Evolutionary conservation across 768 basidiomycete genomes (phyloP), one percentile per base, ranked within the genome.

Genomic region (Amanita muscaria): DNA sequence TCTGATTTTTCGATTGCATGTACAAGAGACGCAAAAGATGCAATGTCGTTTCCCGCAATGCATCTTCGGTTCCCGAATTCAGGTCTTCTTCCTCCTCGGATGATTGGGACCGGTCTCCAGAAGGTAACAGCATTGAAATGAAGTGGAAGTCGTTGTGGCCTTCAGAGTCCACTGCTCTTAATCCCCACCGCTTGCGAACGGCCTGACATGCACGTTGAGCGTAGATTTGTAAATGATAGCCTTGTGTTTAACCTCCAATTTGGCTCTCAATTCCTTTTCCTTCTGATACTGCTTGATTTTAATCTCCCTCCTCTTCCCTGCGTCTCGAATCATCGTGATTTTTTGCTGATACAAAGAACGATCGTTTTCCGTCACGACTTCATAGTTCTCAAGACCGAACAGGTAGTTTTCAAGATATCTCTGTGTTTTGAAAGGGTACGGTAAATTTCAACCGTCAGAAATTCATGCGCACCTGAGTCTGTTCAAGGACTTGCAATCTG

Each of bases 211-310:
- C 6, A 27, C 9, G 39, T 18, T 31, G 30, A 25, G 16, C 25
- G 8, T 19, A 39, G 12, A 25, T 47, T 24, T 38, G 27, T 15
- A 19, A 5, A 10, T 23, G 24, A 25, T 4, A 32, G 27, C n/a
- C 23, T 21, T 8, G 1, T 15, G 57, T 64, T 38, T 43, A n/a
- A 87, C 89, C 64, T 89, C 76, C 21, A 97, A 76, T 46, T 73
- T 73, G 15, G 64, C 62, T 43, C 79, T 75, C 22, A 97, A 63
- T 27, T 86, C 83, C 61, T 88, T 93, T 63, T 94, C 91, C 46
- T 77, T 75, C 61, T 83, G 80, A 61, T 79, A 97, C 58, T 93
- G 92, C 49, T 77, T 80, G 51, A 99, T 96, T 68, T 96, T 99
- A 25, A 82, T 60, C 52, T 94, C 91, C 52, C 96, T 67, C 45